Percentiles rank a stretch among this genome's conserved stretches.
These are phyloP conservation scores for Haberlea rhodopensis DNA, from an alignment of 257 asterid species.

Conservation along the genomic window DNA sequence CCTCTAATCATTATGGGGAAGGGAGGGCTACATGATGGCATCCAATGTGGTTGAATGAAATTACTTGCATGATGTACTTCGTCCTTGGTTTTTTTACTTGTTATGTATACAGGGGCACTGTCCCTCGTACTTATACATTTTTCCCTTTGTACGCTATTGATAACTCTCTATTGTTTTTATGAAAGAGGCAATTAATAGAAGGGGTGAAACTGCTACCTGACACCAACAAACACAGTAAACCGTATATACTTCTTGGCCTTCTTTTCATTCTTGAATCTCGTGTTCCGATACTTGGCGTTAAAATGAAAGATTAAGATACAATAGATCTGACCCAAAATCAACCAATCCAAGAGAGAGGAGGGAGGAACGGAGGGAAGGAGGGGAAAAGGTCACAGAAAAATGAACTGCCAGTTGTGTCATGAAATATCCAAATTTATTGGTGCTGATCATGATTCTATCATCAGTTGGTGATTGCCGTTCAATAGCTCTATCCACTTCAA, in stretches of 20 bases:
- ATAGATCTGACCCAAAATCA: neutral
- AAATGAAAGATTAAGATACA: neutral
- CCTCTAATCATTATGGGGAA: neutral
- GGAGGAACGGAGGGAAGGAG: neutral
- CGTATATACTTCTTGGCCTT: neutral
- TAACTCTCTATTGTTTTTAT: too few species aligned
- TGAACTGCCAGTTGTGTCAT: neutral
- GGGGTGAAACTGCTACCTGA: too few species aligned
- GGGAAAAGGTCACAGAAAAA: neutral
- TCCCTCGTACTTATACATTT: neutral
- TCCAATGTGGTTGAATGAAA: conserved; percentile 5
- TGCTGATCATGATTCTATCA: conserved; percentile 5
- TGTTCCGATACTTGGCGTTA: neutral
- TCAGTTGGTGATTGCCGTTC: conserved; percentile 10
- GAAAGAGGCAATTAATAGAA: neutral
- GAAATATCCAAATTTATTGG: neutral
- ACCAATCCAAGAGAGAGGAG: neutral
- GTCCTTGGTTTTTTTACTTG: neutral
- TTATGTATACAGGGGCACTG: neutral
- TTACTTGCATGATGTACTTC: conserved; percentile 15
- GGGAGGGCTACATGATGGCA: neutral
- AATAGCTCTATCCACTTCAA: neutral
- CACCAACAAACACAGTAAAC: neutral
- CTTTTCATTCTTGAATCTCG: neutral
- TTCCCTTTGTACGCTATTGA: too few species aligned